phyloP scores from a whole-genome alignment of 2,329 filamentous ascomycete genomes.

The Tetracladium maxilliforme region DNA sequence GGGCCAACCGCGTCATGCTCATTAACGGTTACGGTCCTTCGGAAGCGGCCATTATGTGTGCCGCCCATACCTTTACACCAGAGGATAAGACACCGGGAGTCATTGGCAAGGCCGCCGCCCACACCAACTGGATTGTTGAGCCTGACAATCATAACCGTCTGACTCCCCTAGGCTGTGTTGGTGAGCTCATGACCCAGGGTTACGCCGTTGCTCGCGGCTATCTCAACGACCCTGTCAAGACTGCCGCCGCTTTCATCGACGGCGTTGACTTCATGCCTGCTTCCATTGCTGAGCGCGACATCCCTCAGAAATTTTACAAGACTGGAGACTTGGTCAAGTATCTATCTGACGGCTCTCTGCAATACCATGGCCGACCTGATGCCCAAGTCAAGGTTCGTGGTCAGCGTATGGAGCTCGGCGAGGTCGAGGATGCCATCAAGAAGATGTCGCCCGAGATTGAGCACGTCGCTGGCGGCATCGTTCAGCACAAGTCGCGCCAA shows the following conservation, averaged over 20 bases:
- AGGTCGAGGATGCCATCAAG: slow-evolving; percentile 5
- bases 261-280: slow-evolving; percentile 2
- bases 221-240: slow-evolving; percentile 4
- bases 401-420: slow-evolving; percentile 9
- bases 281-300: slow-evolving; percentile 15
- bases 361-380: slow-evolving; percentile 47
- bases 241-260: slow-evolving; percentile 4
- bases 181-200: slow-evolving; percentile 5
- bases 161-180: slow-evolving; percentile 3
- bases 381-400: slow-evolving; percentile 47
- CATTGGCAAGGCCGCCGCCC: too few relatives aligned
- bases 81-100: too few relatives aligned
- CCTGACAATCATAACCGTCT: not conserved
- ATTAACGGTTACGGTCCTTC: slow-evolving; percentile 25
- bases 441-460: not conserved
- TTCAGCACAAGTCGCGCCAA: not conserved
- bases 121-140: slow-evolving; percentile 1
- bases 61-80: too few relatives aligned
- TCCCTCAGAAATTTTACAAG: slow-evolving; percentile 39
- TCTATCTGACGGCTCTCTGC: slow-evolving; percentile 39
- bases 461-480: slow-evolving; percentile 1
- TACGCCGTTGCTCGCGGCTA: slow-evolving; percentile 5
- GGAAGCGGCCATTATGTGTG: slow-evolving; percentile 8
- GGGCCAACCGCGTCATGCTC: slow-evolving; percentile 19
- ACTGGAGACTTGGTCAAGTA: slow-evolving; percentile 49